phyloP scores from a whole-genome alignment of 106 monocot genomes.

The Acanthochlamys bracteata region DNA sequence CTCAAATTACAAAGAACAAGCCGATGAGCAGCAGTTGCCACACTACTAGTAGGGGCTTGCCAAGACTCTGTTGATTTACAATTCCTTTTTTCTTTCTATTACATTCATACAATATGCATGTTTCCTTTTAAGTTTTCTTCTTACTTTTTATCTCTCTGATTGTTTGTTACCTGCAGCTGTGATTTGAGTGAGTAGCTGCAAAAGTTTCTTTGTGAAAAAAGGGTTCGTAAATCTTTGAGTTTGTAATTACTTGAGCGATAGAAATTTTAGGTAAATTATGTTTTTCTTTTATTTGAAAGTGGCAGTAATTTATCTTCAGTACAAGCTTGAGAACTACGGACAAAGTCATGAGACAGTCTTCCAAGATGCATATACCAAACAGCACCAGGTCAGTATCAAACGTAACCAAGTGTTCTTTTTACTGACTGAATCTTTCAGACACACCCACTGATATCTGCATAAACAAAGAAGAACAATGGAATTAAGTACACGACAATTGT shows the following conservation, averaged over 20 bases:
- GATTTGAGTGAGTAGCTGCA: too few species aligned
- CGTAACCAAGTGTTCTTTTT: background rate
- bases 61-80: constrained; percentile 43
- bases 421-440: background rate
- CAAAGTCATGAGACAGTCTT: too few species aligned
- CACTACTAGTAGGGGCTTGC: constrained; percentile 27
- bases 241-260: too few species aligned
- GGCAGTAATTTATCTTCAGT: too few species aligned
- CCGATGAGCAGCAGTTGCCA: constrained; percentile 12
- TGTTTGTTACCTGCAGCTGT: background rate
- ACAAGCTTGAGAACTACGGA: too few species aligned
- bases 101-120: background rate
- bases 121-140: background rate
- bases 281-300: too few species aligned
- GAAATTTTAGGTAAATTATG: too few species aligned
- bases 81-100: background rate
- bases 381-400: too few species aligned
- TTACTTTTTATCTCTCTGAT: background rate
- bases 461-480: background rate
- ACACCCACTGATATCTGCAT: background rate
- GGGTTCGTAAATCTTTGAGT: too few species aligned
- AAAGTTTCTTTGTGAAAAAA: too few species aligned
- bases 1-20: constrained; percentile 44
- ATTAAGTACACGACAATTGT: constrained; percentile 1
- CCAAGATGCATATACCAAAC: too few species aligned